Percentiles rank a stretch among this genome's conserved stretches.
These are phyloP conservation scores for Phytophthora constricta DNA, from an alignment of 352 stramenopile genomes.

Conservation along the genomic window DNA sequence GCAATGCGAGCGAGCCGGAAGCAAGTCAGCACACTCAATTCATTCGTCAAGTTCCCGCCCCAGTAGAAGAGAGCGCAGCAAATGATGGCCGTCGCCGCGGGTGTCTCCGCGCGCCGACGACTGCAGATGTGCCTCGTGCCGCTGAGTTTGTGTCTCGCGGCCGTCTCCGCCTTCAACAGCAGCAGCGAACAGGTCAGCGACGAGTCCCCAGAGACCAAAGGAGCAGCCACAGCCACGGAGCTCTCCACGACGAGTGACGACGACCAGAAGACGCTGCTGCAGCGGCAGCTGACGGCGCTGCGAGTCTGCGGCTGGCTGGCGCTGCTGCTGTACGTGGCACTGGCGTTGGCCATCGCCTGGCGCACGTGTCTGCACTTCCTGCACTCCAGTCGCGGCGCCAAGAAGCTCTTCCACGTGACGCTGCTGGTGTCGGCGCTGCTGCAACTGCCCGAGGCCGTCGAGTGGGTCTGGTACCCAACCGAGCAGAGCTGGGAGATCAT, in stretches of 20 bases:
- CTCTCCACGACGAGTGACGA: slow-evolving; percentile 17
- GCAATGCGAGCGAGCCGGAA: too few relatives aligned
- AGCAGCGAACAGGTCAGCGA: background rate
- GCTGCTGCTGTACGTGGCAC: slow-evolving; percentile 64
- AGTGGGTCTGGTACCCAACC: slow-evolving; percentile 67
- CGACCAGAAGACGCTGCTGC: slow-evolving; percentile 18
- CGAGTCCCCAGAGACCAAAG: background rate
- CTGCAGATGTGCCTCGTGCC: slow-evolving; percentile 9
- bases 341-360: slow-evolving; percentile 67
- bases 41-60: too few relatives aligned
- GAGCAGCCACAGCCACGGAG: slow-evolving; percentile 12
- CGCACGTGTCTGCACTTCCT: slow-evolving; percentile 70
- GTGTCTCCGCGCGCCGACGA: slow-evolving; percentile 11
- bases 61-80: too few relatives aligned
- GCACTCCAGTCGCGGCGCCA: slow-evolving; percentile 53
- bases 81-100: too few relatives aligned
- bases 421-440: slow-evolving; percentile 70
- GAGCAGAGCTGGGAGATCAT: slow-evolving; percentile 66
- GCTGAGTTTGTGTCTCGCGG: slow-evolving; percentile 8
- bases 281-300: slow-evolving; percentile 53
- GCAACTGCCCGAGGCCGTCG: slow-evolving; percentile 67
- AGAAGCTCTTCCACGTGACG: slow-evolving; percentile 78
- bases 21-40: too few relatives aligned
- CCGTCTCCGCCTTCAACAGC: slow-evolving; percentile 13
- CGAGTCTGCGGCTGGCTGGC: slow-evolving; percentile 65